phyloP scores from a whole-genome alignment of 1,139 yeast genomes.

The Saccharomycopsis crataegensis region DNA sequence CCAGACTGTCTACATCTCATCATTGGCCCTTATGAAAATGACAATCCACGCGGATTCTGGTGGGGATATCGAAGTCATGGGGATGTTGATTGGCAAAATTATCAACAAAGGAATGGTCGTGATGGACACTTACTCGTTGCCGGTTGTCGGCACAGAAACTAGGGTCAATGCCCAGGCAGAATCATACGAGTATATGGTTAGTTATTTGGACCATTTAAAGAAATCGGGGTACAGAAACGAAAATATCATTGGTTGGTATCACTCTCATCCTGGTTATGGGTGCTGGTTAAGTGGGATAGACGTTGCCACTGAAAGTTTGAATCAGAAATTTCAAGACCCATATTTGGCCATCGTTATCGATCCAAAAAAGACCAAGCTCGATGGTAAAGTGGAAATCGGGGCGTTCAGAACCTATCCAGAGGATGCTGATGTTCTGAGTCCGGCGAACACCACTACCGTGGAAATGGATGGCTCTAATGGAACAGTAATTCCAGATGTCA shows the following conservation, averaged over 20 bases:
- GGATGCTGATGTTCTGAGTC: conserved; percentile 8
- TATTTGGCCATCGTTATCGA: conserved; percentile 84
- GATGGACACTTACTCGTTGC: conserved; percentile 77
- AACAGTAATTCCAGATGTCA: conserved; percentile 36
- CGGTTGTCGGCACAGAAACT: conserved; percentile 95
- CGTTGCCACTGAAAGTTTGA: conserved; percentile 77
- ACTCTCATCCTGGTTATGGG: conserved; percentile 96
- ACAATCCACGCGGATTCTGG: conserved; percentile 77
- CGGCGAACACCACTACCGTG: conserved; percentile 13
- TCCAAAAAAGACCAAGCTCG: conserved; percentile 60
- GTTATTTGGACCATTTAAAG: conserved; percentile 58
- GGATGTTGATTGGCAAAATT: conserved; percentile 80
- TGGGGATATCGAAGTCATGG: conserved; percentile 92
- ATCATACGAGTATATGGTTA: conserved; percentile 93
- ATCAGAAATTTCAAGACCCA: conserved; percentile 87
- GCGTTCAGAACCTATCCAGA: conserved; percentile 80
- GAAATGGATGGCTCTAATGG: conserved; percentile 7
- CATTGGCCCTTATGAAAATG: conserved; percentile 75
- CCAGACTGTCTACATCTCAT: conserved; percentile 57
- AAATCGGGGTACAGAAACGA: conserved; percentile 43
- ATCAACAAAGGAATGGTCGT: conserved; percentile 54
- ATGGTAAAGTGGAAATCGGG: conserved; percentile 76
- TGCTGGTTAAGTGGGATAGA: conserved; percentile 91
- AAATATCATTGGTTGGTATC: conserved; percentile 89
- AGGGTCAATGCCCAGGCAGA: conserved; percentile 92